Evolutionary conservation across 73 alveolate genomes (phyloP).

Genomic region (Paramecium bursaria): DNA sequence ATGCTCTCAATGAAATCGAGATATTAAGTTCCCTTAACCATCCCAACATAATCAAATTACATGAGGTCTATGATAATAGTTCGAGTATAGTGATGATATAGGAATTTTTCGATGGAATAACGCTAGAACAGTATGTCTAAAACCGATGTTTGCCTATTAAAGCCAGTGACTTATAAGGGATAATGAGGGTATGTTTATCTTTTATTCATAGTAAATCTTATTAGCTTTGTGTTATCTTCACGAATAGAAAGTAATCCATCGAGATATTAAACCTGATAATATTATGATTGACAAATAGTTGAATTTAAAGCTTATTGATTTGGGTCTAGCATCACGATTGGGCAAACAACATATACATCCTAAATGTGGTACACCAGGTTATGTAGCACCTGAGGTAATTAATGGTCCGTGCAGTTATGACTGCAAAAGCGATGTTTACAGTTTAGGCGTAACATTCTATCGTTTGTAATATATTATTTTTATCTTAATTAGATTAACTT

Average conservation of each 20-base stretch:
- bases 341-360: constrained; percentile 8
- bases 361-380: background rate
- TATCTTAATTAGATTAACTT: background rate
- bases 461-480: constrained; percentile 22
- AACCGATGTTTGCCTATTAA: background rate
- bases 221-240: constrained; percentile 57
- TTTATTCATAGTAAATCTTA: constrained; percentile 33
- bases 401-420: background rate
- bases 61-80: constrained; percentile 19
- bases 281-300: constrained; percentile 62
- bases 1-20: constrained; percentile 33
- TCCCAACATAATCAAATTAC: constrained; percentile 38
- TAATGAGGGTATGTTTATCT: constrained; percentile 50
- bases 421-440: constrained; percentile 17
- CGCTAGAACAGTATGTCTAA: constrained; percentile 15
- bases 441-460: constrained; percentile 49
- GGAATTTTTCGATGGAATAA: constrained; percentile 39
- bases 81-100: constrained; percentile 21
- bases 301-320: constrained; percentile 67
- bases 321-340: constrained; percentile 36
- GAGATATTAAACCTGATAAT: constrained; percentile 70
- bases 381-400: too few species aligned
- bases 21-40: constrained; percentile 8
- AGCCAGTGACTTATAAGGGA: background rate
- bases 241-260: constrained; percentile 61